Conservation (phyloP, 306 rosid species). For the Glycine soja region DNA sequence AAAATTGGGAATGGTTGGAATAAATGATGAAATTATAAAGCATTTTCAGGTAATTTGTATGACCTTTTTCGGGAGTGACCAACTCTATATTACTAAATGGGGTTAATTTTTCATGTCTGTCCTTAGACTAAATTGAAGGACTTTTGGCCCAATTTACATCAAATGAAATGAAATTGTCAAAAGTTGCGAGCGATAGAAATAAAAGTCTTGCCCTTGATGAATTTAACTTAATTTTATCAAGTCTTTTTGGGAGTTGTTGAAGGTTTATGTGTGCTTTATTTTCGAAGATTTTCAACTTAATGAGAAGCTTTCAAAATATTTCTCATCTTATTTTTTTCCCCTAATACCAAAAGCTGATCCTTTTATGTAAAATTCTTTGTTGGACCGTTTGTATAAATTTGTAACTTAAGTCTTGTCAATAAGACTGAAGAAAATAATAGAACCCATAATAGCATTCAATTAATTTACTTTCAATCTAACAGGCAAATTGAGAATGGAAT, state of each 20-base stretch:
- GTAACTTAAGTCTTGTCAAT: not conserved
- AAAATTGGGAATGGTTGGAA: not conserved
- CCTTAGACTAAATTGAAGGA: not conserved
- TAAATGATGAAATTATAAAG: not conserved
- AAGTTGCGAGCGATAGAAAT: not conserved
- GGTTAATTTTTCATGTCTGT: not conserved
- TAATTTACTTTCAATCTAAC: too few relatives aligned
- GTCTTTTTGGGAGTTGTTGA: not conserved
- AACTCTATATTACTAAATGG: not conserved
- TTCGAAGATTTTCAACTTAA: not conserved
- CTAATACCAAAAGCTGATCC: too few relatives aligned
- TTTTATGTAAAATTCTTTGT: not conserved
- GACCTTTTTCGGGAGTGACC: too few relatives aligned
- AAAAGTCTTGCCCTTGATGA: not conserved
- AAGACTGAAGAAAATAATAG: too few relatives aligned
- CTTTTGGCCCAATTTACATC: not conserved
- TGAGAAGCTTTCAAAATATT: not conserved
- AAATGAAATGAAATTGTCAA: not conserved
- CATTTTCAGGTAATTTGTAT: not conserved
- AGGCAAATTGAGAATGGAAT: not conserved
- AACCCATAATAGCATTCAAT: not conserved
- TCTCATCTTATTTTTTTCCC: not conserved
- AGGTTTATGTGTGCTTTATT: not conserved
- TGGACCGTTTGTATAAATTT: not conserved
- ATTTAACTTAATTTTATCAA: too few relatives aligned